Evolutionary conservation across 805 yeast genomes (phyloP), one percentile per base, ranked within the genome.

Genomic region (Yarrowia hollandica): DNA sequence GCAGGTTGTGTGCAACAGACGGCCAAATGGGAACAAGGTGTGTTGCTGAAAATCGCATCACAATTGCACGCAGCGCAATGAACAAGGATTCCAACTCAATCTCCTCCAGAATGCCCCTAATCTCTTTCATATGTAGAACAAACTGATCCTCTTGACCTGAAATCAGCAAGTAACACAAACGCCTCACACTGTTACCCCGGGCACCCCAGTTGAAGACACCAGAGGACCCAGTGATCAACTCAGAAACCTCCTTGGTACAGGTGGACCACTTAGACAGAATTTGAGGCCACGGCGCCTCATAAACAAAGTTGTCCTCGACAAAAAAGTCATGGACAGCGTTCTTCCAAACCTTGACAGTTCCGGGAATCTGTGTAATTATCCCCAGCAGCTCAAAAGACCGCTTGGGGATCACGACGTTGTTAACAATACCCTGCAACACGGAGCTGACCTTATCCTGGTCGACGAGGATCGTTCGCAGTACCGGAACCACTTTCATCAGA

Each of bases 21-120:
- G 1, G 85, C 96, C 96, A 90, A 59, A 82, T 74, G 10, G 88
- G 82, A 10, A 80, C 72, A 48, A 91, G 74, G 66, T 87, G 90
- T 16, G 81, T 71, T 41, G 82, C 83, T 21, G 84, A 80, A 62
- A 84, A 85, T 62, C 79, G 80, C 63, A 90, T 67, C 1, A 86
- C 69, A 10, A 90, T 70, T 0, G 84, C 86, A 57, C 98, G 76
- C 38, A 92, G 66, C 25, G 89, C 72, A 8, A 80, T 65, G 64
- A 82, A 81, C 1, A 84, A 73, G 50, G 81, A 83, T 34, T 52
- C 58, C 16, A 35, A 25, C 35, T 52, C 65, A n/a, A 59, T 66
- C 42, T 37, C 81, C 34, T 81, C 83, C 25, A 83, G 65, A 59
- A 78, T 73, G 22, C 69, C 72, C 48, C 82, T 68, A 30, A 89